Evolutionary conservation across 2,329 filamentous ascomycete species (phyloP).

Genomic region (Trichoderma sp.): DNA sequence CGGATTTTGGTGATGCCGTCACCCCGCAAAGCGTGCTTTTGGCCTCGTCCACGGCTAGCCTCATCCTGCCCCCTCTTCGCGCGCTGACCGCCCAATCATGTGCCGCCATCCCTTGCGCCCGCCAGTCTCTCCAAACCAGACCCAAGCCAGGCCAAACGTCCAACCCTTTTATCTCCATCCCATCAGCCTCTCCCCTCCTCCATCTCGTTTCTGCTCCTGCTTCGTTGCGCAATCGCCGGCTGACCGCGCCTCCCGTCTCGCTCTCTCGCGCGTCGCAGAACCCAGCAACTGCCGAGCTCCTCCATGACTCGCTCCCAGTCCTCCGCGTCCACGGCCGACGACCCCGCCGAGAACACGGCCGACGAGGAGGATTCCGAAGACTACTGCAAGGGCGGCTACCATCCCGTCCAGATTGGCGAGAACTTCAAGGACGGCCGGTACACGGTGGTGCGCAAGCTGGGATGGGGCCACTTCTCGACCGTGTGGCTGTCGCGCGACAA

Average conservation of each 20-base stretch:
- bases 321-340: constrained; percentile 76
- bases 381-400: constrained; percentile 98
- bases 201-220: background rate
- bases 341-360: constrained; percentile 85
- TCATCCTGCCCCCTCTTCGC: background rate
- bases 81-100: constrained; percentile 20
- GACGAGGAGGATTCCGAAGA: constrained; percentile 99
- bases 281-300: constrained; percentile 57
- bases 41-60: constrained; percentile 8
- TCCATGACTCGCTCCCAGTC: constrained; percentile 72
- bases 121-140: constrained; percentile 7
- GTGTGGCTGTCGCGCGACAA: constrained; percentile 87
- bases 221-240: constrained; percentile 8
- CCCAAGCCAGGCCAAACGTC: constrained; percentile 19
- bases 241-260: background rate
- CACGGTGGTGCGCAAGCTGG: constrained; percentile 91
- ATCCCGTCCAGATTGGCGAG: constrained; percentile 91
- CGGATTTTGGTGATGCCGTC: constrained; percentile 7
- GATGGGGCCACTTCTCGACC: constrained; percentile 99
- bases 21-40: constrained; percentile 18
- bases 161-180: background rate
- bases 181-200: background rate
- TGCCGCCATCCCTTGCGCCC: constrained; percentile 16
- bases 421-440: constrained; percentile 98
- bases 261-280: constrained; percentile 41